Conservation (phyloP, 345 rosid genomes). For the Mercurialis annua region DNA sequence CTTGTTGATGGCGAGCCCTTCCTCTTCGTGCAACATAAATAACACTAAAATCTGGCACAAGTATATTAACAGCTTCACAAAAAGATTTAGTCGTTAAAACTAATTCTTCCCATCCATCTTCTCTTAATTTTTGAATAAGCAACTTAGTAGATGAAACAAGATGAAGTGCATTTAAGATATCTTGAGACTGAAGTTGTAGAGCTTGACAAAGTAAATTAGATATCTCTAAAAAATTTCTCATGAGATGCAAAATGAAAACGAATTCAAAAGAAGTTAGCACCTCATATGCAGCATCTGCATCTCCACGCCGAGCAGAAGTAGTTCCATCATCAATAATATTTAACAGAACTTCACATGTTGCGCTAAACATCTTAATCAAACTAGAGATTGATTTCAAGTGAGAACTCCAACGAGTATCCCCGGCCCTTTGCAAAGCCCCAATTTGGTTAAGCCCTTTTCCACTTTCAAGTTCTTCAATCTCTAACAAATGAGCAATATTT, state of each 20-base stretch:
- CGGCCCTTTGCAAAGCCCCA: background rate
- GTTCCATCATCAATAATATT: background rate
- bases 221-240: background rate
- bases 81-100: background rate
- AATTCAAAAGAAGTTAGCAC: background rate
- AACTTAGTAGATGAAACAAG: background rate
- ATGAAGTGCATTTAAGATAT: background rate
- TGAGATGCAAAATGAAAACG: background rate
- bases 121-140: background rate
- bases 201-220: background rate
- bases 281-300: background rate
- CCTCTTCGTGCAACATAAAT: background rate
- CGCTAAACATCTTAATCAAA: background rate
- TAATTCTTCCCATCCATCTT: background rate
- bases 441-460: background rate
- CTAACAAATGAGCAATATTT: background rate
- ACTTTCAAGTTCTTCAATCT: background rate
- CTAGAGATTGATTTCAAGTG: background rate
- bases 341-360: background rate
- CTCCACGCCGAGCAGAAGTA: background rate
- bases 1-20: background rate
- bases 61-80: background rate
- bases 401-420: background rate
- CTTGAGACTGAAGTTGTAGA: background rate
- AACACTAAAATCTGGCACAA: background rate